phyloP scores from a whole-genome alignment of 2,329 filamentous ascomycete species.

The Botrytis medusae region DNA sequence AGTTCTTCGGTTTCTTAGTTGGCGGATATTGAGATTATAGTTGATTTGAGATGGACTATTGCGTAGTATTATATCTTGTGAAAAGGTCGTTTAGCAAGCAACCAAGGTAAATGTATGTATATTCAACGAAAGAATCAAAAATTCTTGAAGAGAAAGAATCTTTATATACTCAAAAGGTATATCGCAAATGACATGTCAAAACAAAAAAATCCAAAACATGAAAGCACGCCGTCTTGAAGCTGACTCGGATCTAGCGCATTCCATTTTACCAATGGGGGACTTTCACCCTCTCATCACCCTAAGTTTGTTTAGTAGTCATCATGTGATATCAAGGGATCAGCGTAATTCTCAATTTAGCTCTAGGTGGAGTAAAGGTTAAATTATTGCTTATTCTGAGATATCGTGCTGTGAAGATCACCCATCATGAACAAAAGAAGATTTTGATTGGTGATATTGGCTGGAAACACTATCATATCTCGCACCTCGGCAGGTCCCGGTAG shows the following conservation, averaged over 20 bases:
- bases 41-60: neutral
- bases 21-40: fast-evolving
- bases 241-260: neutral
- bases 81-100: neutral
- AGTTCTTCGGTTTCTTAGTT: neutral
- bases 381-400: neutral
- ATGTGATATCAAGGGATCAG: neutral
- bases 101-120: neutral
- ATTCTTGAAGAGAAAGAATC: neutral
- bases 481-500: neutral
- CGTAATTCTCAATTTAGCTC: neutral
- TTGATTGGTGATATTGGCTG: neutral
- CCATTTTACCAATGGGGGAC: neutral
- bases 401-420: neutral
- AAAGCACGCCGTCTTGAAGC: neutral
- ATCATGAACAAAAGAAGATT: neutral
- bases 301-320: neutral
- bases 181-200: neutral
- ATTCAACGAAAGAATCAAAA: neutral
- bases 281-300: neutral
- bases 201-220: neutral
- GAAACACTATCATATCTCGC: neutral
- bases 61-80: neutral
- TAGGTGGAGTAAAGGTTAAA: neutral
- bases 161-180: neutral